Evolutionary conservation across 805 yeast species (phyloP).

Genomic region (Candida oleophila): DNA sequence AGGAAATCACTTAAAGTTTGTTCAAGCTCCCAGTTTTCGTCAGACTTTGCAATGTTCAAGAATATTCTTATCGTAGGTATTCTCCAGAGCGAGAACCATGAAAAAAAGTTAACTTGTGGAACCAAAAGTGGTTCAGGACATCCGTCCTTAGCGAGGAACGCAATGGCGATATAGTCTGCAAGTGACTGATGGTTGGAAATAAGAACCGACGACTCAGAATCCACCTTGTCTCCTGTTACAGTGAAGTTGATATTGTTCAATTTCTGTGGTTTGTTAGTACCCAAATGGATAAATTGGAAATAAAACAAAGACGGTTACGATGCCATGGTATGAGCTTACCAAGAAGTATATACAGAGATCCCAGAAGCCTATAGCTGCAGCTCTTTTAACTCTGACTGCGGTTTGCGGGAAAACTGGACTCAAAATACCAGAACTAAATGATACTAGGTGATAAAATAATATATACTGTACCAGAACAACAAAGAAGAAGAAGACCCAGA

Average conservation of each 20-base stretch:
- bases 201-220: constrained; percentile 35
- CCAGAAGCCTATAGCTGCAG: constrained; percentile 25
- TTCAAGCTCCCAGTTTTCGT: constrained; percentile 70
- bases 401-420: constrained; percentile 20
- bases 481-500: constrained; percentile 19
- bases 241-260: constrained; percentile 36
- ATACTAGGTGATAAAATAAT: constrained; percentile 19
- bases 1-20: constrained; percentile 29
- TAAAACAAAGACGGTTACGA: too few relatives aligned
- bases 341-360: constrained; percentile 25
- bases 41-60: constrained; percentile 49
- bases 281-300: too few relatives aligned
- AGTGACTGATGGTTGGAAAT: constrained; percentile 66
- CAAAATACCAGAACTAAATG: constrained; percentile 10
- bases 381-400: constrained; percentile 15
- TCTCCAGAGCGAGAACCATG: constrained; percentile 68
- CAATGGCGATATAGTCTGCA: constrained; percentile 61
- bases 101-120: constrained; percentile 57
- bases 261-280: constrained; percentile 19
- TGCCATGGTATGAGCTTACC: too few relatives aligned
- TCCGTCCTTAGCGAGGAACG: constrained; percentile 35
- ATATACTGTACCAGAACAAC: constrained; percentile 14
- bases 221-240: constrained; percentile 43
- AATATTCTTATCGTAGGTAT: constrained; percentile 55
- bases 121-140: constrained; percentile 14